Percentiles rank a stretch among this genome's conserved stretches.
phyloP scores from a whole-genome alignment of 225 moss, liverwort and hornwort species.

The Anthoceros angustus region DNA sequence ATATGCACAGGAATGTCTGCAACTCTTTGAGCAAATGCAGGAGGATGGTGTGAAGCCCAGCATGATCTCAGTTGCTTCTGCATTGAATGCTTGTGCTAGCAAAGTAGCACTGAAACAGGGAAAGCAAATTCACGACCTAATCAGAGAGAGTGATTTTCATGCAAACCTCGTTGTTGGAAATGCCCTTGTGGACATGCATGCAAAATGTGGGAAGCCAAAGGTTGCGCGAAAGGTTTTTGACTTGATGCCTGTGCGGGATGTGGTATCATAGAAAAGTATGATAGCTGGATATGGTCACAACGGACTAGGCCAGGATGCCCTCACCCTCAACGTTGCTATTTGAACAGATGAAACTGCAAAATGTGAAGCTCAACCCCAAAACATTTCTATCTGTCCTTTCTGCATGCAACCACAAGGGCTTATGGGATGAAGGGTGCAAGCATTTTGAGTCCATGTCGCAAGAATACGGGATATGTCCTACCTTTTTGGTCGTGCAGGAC shows the following conservation, averaged over 20 bases:
- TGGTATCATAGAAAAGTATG: not conserved
- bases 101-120: not conserved
- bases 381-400: not conserved
- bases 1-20: not conserved
- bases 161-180: not conserved
- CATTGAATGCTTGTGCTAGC: conserved; percentile 1
- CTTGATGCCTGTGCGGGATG: not conserved
- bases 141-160: not conserved
- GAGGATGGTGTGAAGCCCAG: conserved; percentile 3
- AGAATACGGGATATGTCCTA: not conserved
- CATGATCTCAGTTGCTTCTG: not conserved
- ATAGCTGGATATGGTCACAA: conserved; percentile 3
- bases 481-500: conserved; percentile 2
- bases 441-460: conserved; percentile 5
- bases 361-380: not conserved
- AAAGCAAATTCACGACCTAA: not conserved
- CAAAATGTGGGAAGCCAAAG: not conserved
- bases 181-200: conserved; percentile 1
- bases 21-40: not conserved
- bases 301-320: conserved; percentile 8
- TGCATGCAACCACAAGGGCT: conserved; percentile 8
- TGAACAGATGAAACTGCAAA: not conserved
- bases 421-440: conserved; percentile 2
- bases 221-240: not conserved
- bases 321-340: not conserved